phyloP scores from a whole-genome alignment of 2,329 filamentous ascomycete species.

The Pseudogymnoascus sp. region DNA sequence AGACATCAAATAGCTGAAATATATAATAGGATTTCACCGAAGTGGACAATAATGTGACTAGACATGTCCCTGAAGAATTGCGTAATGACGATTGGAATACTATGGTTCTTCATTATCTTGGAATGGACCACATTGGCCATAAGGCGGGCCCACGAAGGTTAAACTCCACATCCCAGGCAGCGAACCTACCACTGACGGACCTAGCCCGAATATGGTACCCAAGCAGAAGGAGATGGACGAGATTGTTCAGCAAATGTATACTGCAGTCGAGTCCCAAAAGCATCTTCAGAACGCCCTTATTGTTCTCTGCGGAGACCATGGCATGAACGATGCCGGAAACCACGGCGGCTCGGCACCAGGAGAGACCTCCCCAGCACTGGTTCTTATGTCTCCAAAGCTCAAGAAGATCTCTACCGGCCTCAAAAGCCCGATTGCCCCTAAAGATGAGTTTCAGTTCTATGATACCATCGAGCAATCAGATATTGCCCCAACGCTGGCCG shows the following conservation, averaged over 20 bases:
- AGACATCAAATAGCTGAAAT: slow-evolving; percentile 24
- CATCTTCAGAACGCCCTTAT: slow-evolving; percentile 75
- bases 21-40: slow-evolving; percentile 79
- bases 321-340: slow-evolving; percentile 99
- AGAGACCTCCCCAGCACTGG: slow-evolving; percentile 85
- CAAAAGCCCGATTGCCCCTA: slow-evolving; percentile 49
- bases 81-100: slow-evolving; percentile 76
- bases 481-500: slow-evolving; percentile 80
- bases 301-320: slow-evolving; percentile 86
- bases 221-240: slow-evolving; percentile 93
- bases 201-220: slow-evolving; percentile 77
- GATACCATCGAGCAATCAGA: slow-evolving; percentile 86
- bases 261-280: slow-evolving; percentile 60
- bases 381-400: slow-evolving; percentile 85
- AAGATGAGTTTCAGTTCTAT: slow-evolving; percentile 77
- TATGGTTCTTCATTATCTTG: slow-evolving; percentile 91
- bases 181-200: slow-evolving; percentile 12
- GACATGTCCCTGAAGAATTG: slow-evolving; percentile 75
- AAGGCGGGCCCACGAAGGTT: slow-evolving; percentile 84
- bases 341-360: slow-evolving; percentile 90
- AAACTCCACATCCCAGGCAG: slow-evolving; percentile 12
- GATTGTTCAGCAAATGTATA: slow-evolving; percentile 69
- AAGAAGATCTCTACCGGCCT: slow-evolving; percentile 40
- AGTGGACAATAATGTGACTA: slow-evolving; percentile 94
- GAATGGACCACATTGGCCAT: slow-evolving; percentile 94